Evolutionary conservation across 2,329 filamentous ascomycete species (phyloP).

Genomic region (Pseudogymnoascus destructans): DNA sequence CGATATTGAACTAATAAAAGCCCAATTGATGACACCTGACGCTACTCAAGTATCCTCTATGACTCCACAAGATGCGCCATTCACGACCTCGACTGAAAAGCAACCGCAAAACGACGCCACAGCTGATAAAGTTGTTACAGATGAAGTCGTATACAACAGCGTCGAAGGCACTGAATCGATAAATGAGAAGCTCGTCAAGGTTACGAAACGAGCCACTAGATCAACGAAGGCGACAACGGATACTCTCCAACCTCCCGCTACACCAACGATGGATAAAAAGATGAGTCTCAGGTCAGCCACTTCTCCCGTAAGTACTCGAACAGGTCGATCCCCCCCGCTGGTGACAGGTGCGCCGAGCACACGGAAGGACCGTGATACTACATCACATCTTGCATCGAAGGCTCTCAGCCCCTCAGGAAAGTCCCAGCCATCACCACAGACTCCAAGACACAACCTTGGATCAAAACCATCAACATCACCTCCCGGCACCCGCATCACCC

Average conservation of each 20-base stretch:
- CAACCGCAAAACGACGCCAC: neutral
- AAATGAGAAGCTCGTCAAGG: neutral
- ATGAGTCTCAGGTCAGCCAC: conserved; percentile 3
- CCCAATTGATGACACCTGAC: conserved; percentile 21
- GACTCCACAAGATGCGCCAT: neutral
- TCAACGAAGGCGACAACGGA: neutral
- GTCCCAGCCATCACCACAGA: neutral
- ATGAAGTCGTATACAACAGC: neutral
- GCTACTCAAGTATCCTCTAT: conserved; percentile 13
- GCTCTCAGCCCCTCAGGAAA: conserved; percentile 20
- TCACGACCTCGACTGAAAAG: neutral
- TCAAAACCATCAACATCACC: neutral
- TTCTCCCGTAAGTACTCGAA: conserved; percentile 10
- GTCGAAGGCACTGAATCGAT: neutral
- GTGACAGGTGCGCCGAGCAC: conserved; percentile 16
- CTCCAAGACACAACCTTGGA: neutral
- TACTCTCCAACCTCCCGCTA: neutral
- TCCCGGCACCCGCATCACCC: neutral
- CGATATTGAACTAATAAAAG: conserved; percentile 9
- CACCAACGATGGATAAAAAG: conserved; percentile 1
- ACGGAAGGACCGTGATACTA: conserved; percentile 23
- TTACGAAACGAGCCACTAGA: neutral
- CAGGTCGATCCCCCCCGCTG: conserved; percentile 16
- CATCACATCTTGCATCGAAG: conserved; percentile 21
- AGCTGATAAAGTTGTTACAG: neutral